These are phyloP conservation scores for Elongisporangium senticosum DNA, from an alignment of 352 stramenopile species.

Conservation along the genomic window DNA sequence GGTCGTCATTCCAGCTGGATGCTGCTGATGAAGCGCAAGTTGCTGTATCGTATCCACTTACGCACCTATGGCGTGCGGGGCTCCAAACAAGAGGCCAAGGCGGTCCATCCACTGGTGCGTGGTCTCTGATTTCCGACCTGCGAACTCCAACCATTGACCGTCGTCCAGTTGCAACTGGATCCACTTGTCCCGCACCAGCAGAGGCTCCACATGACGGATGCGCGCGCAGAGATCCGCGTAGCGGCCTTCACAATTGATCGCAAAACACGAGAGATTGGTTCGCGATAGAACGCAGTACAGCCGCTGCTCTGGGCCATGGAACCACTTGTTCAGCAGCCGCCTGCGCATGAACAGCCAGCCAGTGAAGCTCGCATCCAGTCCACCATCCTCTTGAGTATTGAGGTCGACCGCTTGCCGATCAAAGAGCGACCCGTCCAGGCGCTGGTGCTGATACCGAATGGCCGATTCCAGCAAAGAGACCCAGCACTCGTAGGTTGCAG, in stretches of 20 bases:
- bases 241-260: constrained; percentile 34
- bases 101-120: constrained; percentile 6
- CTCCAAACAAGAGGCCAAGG: neutral
- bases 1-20: constrained; percentile 4
- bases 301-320: constrained; percentile 10
- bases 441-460: constrained; percentile 8
- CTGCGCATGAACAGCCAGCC: constrained; percentile 25
- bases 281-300: constrained; percentile 34
- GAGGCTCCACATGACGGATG: constrained; percentile 7
- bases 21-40: neutral
- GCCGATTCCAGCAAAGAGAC: constrained; percentile 15
- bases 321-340: constrained; percentile 12
- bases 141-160: neutral
- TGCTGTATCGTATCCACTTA: neutral
- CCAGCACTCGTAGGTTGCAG: constrained; percentile 31
- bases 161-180: constrained; percentile 17
- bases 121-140: neutral
- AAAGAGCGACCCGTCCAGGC: constrained; percentile 17
- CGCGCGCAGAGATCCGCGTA: constrained; percentile 28
- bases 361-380: constrained; percentile 11
- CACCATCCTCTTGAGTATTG: constrained; percentile 1
- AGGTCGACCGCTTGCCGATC: constrained; percentile 1
- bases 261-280: constrained; percentile 22
- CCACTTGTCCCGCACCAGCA: constrained; percentile 1
- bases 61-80: too few relatives aligned